A percentile compares a stretch with the other conserved stretches of the same genome.
Conservation (phyloP, 2,329 filamentous ascomycete genomes). For the Lecanosticta acicola region DNA sequence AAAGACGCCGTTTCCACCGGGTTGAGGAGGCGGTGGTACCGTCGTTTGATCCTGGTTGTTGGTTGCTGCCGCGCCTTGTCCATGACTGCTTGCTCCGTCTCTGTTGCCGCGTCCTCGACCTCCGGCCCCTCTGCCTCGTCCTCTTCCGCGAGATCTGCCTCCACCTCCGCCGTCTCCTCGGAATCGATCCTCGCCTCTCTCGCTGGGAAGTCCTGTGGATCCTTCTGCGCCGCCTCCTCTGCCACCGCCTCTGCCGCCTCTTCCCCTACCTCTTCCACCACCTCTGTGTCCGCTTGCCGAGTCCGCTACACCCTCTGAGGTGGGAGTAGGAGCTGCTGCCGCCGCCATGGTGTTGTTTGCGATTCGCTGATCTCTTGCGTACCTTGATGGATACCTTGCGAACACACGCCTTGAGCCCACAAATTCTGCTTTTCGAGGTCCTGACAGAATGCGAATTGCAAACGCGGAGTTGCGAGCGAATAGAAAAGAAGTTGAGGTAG, state of each 20-base stretch:
- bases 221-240: slow-evolving; percentile 10
- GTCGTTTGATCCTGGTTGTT: slow-evolving; percentile 21
- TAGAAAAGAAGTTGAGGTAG: background rate
- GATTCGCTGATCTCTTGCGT: background rate
- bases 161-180: slow-evolving; percentile 8
- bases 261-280: slow-evolving; percentile 4
- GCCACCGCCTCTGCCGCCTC: slow-evolving; percentile 14
- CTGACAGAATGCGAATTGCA: background rate
- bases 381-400: background rate
- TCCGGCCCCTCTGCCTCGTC: slow-evolving; percentile 28
- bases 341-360: background rate
- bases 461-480: background rate
- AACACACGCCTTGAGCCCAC: background rate
- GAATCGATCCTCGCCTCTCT: slow-evolving; percentile 10
- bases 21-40: slow-evolving; percentile 35
- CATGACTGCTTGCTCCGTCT: slow-evolving; percentile 30
- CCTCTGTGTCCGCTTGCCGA: background rate
- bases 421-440: background rate
- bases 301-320: background rate
- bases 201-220: slow-evolving; percentile 7
- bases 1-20: slow-evolving; percentile 36
- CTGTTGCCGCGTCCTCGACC: slow-evolving; percentile 34
- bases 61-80: slow-evolving; percentile 19
- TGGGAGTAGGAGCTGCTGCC: background rate
- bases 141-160: slow-evolving; percentile 19